Base-by-base conservation (phyloP, 257 asterid genomes). In the Plantago elongata region DNA sequence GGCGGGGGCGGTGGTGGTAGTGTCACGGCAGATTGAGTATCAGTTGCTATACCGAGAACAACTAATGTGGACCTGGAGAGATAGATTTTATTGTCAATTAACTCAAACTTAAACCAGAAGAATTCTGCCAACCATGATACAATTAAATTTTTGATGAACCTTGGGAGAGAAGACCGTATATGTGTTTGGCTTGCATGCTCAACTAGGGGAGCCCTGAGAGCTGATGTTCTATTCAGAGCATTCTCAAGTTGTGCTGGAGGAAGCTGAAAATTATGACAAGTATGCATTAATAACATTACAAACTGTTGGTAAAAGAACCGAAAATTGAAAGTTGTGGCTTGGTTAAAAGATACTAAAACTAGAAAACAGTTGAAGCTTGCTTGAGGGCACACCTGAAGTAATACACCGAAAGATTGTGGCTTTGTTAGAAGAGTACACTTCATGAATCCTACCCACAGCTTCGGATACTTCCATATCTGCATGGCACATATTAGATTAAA, bases 401-500 rank as follows among this genome's bases (percentile, higher is more conserved):
- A 80, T 64, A 89, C 95, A 51, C 94, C 67, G 11, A 87, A 87
- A 51, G 99, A 93, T 60, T 89, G 87, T 57, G 99, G 99, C 79
- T 81, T 80, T 13, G 99, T 93, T 83, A 85, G 67, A 69, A 75
- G 87, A 66, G 97, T 95, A 72, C 99, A 93, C 75, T 90, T 89
- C 73, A 87, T 69, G 75, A 93, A 93, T 70, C 99, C 99, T 50
- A 93, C 99, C 99, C 99, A 93, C 63, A 76, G 84, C 86, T 90
- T 89, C n/a, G 99, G 99, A 71, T 82, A 75, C 69, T 82, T 93
- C 99, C 99, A 93, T 74, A 93, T 89, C 97, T 92, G 87, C 75
- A 74, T 9, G 51, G 13, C 38, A 22, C 40, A 52, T 63, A 66
- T 18, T 2, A 18, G 13, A 52, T 46, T 46, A 61, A 30, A 62